Percentiles rank a stretch among this genome's conserved stretches.
phyloP scores from a whole-genome alignment of 495 filamentous ascomycete species.

The Eremomyces bilateralis region DNA sequence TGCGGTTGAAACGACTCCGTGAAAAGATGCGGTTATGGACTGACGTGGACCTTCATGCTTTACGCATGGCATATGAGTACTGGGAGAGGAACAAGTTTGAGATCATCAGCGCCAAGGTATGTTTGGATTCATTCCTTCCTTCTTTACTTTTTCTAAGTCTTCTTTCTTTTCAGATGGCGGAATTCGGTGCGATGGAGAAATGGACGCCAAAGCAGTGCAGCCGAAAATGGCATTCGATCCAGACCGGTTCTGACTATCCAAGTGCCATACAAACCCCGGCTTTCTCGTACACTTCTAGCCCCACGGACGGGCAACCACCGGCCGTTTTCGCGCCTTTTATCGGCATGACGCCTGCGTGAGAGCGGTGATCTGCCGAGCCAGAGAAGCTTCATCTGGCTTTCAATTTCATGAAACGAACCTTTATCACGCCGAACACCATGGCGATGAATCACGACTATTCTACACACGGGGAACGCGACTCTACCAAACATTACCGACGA shows the following conservation, averaged over 20 bases:
- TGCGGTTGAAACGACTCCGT: slow-evolving; percentile 45
- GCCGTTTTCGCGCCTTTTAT: too few species aligned
- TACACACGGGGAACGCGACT: too few species aligned
- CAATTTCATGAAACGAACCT: too few species aligned
- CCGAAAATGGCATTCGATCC: slow-evolving; percentile 23
- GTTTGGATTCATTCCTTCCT: not conserved
- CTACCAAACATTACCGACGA: too few species aligned
- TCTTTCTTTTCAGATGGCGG: slow-evolving; percentile 16
- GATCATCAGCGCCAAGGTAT: slow-evolving; percentile 22
- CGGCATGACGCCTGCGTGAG: too few species aligned
- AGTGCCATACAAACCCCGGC: not conserved
- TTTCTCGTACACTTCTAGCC: slow-evolving; percentile 1
- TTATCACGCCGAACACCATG: too few species aligned
- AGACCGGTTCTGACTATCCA: slow-evolving; percentile 8
- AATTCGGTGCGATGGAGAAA: slow-evolving; percentile 19
- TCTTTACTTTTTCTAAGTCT: not conserved
- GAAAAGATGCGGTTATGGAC: slow-evolving; percentile 46
- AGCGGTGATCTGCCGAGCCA: too few species aligned
- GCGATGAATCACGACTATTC: too few species aligned
- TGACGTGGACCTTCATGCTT: slow-evolving; percentile 30
- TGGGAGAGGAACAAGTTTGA: slow-evolving; percentile 24
- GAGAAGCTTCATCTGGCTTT: too few species aligned
- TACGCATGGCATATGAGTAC: slow-evolving; percentile 21
- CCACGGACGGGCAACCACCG: not conserved
- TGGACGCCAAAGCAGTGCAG: slow-evolving; percentile 21